Evolutionary conservation across 345 rosid species (phyloP), one percentile per base, ranked within the genome.

Genomic region (Citrus trifoliata): DNA sequence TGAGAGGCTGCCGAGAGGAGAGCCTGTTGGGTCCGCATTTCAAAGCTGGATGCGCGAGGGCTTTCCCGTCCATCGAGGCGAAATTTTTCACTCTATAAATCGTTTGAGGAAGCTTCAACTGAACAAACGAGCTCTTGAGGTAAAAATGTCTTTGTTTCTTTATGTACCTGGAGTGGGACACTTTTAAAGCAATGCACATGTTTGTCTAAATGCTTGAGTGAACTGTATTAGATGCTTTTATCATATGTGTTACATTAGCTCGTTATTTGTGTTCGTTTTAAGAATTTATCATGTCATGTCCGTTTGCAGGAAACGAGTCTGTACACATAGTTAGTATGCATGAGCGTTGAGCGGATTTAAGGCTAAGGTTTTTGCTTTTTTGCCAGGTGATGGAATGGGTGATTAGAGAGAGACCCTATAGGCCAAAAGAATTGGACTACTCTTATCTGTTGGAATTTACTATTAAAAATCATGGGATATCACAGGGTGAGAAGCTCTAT

Each of bases 331-430:
- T 46, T 13, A 63, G 33, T 7, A 63, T 28, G 76, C 76, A 33
- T 70, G n/a, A 60, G 24, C 75, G 48, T 1, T 7, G 28, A 37
- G 5, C 42, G 10, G 40, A 32, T 71, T 4, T 37, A 37, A 67
- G 32, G 42, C 70, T 75, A 19, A 78, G 28, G 62, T 18, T 80
- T 70, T 68, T 46, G 66, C 64, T 58, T 40, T 75, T 79, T 63
- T 76, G 77, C 64, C 79, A 95, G 98, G 90, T 92, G 85, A 93
- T 95, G 98, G 97, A 95, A 79, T 95, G 99, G 97, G 85, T 93
- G 71, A 91, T 92, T 46, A 88, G 99, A 48, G 99, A 91, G 88
- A 91, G 95, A 79, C 94, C 98, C 1, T 95, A 95, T 78, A 86
- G 83, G 80, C 92, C 81, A 5, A 90, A 84, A n/a, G 99, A 95